phyloP scores from a whole-genome alignment of 140 eudicot genomes.

The Cichorium intybus region DNA sequence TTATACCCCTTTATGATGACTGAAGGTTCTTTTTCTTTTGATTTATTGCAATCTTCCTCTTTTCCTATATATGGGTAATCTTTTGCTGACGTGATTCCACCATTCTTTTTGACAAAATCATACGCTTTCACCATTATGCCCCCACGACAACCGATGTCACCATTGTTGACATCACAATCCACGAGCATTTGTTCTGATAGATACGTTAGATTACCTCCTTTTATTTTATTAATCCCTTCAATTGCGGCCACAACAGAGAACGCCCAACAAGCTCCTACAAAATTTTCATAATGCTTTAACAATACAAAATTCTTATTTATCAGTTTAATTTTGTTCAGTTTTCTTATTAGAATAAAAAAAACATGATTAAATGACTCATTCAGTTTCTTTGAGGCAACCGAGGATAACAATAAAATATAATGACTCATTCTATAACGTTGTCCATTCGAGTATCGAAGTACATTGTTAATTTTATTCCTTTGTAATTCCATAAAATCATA shows the following conservation, averaged over 20 bases:
- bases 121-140: constrained; percentile 51
- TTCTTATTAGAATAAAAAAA: too few relatives aligned
- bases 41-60: constrained; percentile 32
- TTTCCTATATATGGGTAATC: constrained; percentile 47
- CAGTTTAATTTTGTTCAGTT: too few relatives aligned
- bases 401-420: too few relatives aligned
- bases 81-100: constrained; percentile 42
- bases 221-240: constrained; percentile 50
- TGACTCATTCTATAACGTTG: neutral
- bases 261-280: constrained; percentile 71
- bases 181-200: constrained; percentile 58
- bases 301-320: too few relatives aligned
- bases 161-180: constrained; percentile 45
- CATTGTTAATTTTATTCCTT: neutral
- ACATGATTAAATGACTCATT: too few relatives aligned
- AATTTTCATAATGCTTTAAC: neutral
- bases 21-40: constrained; percentile 10
- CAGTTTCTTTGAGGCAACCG: too few relatives aligned
- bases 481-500: neutral
- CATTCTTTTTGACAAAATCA: constrained; percentile 26
- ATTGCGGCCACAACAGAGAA: constrained; percentile 64
- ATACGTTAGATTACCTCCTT: constrained; percentile 40
- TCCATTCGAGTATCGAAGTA: neutral
- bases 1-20: constrained; percentile 37
- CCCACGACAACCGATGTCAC: constrained; percentile 45